Evolutionary conservation across 2,329 filamentous ascomycete species (phyloP), one percentile per base, ranked within the genome.

Genomic region (Gnomoniopsis sp.): DNA sequence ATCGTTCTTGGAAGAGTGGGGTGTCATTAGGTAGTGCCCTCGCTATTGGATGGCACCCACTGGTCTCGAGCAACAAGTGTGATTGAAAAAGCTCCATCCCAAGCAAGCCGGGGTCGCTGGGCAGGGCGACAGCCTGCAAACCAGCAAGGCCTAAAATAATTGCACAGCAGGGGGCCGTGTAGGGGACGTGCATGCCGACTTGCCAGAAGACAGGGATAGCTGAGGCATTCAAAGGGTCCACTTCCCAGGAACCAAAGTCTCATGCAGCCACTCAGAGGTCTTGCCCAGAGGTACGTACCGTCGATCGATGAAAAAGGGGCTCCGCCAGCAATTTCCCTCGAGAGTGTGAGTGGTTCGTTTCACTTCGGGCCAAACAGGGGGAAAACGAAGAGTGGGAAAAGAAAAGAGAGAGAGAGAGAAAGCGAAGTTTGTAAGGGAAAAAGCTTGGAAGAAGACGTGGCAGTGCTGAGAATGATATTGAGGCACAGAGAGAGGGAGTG

Each of bases 251-350:
- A 55, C 53, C 33, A 26, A 33, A 41, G 21, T 17, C 44, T 15
- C 14, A 17, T 19, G 26, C 21, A 46, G 34, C 58, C 58, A 60
- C 44, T 60, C 53, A 59, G 17, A 56, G 49, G 33, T 26, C n/a
- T 21, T 26, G 36, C 51, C 44, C 46, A 11, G 11, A 7, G 57
- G 57, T 61, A 59, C 59, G 59, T 61, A 61, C 30, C 33, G 47
- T 2, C 51, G 44, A 53, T 51, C 58, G 50, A 33, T 22, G 30
- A 50, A 50, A 55, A 58, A 53, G 53, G 53, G 49, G 53, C 47
- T 51, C 56, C 59, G 38, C 59, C 23, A 46, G 56, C 47, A 61
- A 61, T 61, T 55, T 61, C 59, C 59, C 52, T 53, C 49, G 43
- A 47, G 50, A 33, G 44, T 46, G 41, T 48, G 55, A 57, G 53